Evolutionary conservation across 148 eudicot species (phyloP), one percentile per base, ranked within the genome.

Genomic region (Cornus florida): DNA sequence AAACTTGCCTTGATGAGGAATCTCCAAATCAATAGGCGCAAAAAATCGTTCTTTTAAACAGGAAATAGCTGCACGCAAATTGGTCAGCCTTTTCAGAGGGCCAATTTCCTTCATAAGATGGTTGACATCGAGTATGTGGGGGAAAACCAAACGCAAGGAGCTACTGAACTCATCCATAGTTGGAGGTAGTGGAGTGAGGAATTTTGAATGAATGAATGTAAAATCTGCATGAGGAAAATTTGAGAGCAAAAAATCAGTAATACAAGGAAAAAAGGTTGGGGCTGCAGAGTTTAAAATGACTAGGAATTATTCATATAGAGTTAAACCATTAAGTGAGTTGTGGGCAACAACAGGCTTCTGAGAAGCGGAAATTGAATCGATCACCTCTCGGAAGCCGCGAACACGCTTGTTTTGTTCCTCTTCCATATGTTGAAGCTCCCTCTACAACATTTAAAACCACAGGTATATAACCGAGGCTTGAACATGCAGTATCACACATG

Each of bases 341-440:
- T 92, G 97, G 82, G 88, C 90, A 84, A 94, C 87, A 82, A 97
- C 73, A 80, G 99, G 98, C 86, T 91, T 97, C 90, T 83, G 86
- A 70, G 98, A 94, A 86, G 94, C 81, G 70, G 97, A 91, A 85
- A 97, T 90, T 82, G 90, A 71, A 82, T 97, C 98, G 53, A 97
- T 84, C 93, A 97, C 98, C 90, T 94, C 98, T 24, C 97, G 86
- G 81, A 97, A 97, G 69, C 99, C 99, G 80, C 94, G 91, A 38
- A 88, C 79, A 17, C 81, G 95, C 78, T 75, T 91, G 82, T 84
- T 87, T 76, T 89, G 88, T 78, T 86, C 91, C 75, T 92, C 90
- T 85, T 96, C 98, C 73, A 75, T 81, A 76, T 73, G 78, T 79
- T 87, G 80, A 79, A 90, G 88, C 70, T 97, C 97, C 79, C 83